Evolutionary conservation across 768 basidiomycete genomes (phyloP), one percentile per base, ranked within the genome.

Genomic region (Dentipellis sp.): DNA sequence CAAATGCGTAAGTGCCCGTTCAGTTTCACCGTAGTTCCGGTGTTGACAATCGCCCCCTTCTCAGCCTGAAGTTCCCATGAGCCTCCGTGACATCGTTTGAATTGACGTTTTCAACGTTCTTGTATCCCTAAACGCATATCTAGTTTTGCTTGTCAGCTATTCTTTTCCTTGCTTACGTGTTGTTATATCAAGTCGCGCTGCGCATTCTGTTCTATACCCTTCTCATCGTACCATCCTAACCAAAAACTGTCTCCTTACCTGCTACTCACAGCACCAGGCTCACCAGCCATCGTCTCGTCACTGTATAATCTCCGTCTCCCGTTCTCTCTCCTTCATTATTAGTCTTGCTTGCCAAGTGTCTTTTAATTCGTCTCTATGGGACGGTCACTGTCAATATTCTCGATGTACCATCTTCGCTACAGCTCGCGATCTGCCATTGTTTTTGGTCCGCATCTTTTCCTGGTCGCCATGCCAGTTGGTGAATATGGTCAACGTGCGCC

Each of bases 391-490:
- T 59, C 56, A 57, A 72, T 73, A 95, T 77, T 70, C 83, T 87
- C 71, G 94, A 74, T 75, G 88, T 88, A 75, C 90, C 84, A 77
- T 97, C 94, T 74, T 95, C 92, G 69, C 91, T 90, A 65, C 91
- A 91, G 57, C 84, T 91, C 36, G 91, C 94, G 53, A 97, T 77
- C 57, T 82, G 76, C 56, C 69, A 72, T 54, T 61, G 57, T 10
- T 58, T 22, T 45, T 19, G 60, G 51, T 60, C 63, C 11, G 54
- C 64, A 34, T 67, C 61, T 7, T 59, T 63, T 12, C 68, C 67
- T 34, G 85, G 82, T 38, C 86, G 78, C 91, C 91, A 97, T n/a
- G 83, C 76, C 55, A 97, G 72, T 56, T 80, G 79, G 63, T 94
- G 83, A 51, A 97, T 79, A 55, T 91, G 86, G 59, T 83, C 81